phyloP scores from a whole-genome alignment of 495 filamentous ascomycete species.

The Trypethelium eluteriae region DNA sequence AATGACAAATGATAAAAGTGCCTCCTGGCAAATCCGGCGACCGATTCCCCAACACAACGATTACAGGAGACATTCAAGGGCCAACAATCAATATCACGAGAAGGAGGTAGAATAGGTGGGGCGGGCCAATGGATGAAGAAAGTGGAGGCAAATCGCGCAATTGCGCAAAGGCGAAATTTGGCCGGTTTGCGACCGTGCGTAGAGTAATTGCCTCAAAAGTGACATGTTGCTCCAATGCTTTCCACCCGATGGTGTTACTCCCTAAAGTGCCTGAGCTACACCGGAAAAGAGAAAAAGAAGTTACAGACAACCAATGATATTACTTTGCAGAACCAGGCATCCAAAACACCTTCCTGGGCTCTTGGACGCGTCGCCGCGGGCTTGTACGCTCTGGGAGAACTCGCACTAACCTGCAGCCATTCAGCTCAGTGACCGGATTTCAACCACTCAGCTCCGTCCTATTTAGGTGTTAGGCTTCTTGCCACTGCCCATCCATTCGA shows the following conservation, averaged over 20 bases:
- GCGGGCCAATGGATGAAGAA: too few relatives aligned
- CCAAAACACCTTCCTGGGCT: not conserved
- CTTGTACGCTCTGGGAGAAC: not conserved
- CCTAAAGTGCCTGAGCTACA: not conserved
- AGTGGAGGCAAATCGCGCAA: too few relatives aligned
- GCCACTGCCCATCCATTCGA: not conserved
- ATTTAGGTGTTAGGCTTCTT: not conserved
- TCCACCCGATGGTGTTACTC: not conserved
- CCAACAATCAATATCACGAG: too few relatives aligned
- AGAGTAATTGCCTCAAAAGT: too few relatives aligned
- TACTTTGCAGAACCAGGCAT: not conserved
- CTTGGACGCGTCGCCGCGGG: not conserved
- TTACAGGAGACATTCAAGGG: too few relatives aligned
- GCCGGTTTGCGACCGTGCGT: too few relatives aligned
- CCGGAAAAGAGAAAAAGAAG: not conserved
- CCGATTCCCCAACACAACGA: too few relatives aligned
- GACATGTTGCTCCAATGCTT: too few relatives aligned
- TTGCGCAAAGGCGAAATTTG: too few relatives aligned
- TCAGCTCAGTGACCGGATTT: not conserved
- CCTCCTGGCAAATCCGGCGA: too few relatives aligned
- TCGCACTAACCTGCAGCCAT: not conserved
- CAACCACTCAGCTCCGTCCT: not conserved
- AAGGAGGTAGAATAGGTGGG: too few relatives aligned
- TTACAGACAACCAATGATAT: not conserved
- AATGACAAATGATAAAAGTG: too few relatives aligned